A percentile compares a stretch with the other conserved stretches of the same genome.
Conservation (phyloP, 176 grass and related monocot genomes). For the Elymus sibiricus region DNA sequence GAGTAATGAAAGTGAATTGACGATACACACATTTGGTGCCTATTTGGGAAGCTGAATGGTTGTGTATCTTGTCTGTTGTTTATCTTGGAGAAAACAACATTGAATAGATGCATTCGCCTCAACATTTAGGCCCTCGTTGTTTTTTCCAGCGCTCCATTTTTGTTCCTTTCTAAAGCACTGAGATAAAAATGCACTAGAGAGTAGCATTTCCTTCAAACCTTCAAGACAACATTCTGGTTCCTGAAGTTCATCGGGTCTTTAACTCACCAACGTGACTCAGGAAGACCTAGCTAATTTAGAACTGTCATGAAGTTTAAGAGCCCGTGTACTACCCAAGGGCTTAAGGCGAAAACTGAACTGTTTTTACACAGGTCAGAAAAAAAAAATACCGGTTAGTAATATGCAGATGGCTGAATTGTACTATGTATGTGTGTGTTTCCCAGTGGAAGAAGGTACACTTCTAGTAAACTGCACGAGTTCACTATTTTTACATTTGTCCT, state of each 20-base stretch:
- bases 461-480: not conserved
- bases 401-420: not conserved
- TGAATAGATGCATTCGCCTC: not conserved
- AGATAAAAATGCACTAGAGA: not conserved
- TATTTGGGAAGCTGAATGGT: not conserved
- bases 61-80: not conserved
- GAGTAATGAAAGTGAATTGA: not conserved
- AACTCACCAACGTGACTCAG: not conserved
- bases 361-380: not conserved
- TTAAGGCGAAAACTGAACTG: not conserved
- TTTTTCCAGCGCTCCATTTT: not conserved
- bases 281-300: not conserved
- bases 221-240: not conserved
- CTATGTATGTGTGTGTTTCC: not conserved
- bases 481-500: not conserved
- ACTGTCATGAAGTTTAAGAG: not conserved
- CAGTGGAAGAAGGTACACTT: not conserved
- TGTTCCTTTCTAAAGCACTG: not conserved
- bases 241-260: not conserved
- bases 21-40: not conserved
- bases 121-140: not conserved
- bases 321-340: not conserved
- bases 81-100: not conserved
- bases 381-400: not conserved
- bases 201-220: not conserved